Base-by-base conservation (phyloP, 768 basidiomycete genomes). In the Agaricus subrufescens region DNA sequence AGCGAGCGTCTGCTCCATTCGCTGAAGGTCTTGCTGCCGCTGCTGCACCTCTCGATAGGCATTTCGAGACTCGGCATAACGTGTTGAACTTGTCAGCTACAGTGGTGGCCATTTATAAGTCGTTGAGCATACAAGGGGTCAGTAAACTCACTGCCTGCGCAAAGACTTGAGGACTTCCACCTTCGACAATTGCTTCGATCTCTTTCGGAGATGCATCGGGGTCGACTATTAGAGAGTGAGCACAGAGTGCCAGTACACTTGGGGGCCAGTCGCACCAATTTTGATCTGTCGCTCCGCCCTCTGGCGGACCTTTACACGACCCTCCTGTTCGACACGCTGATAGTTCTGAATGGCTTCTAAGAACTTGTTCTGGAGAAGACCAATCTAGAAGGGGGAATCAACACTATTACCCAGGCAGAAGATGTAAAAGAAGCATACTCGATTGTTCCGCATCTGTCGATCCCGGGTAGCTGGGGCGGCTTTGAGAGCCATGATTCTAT, bases 31-130 rank as follows among this genome's bases (percentile, higher is more conserved):
- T 63, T 86, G 80, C 66, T 95, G 92, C 37, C 94, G 81, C 56
- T 89, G 84, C 67, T 95, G 94, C 0, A 94, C 93, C 70, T 97
- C 94, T 49, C 84, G 80, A 68, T 87, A 92, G 0, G 90, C 94
- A 44, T 81, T 80, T 46, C 91, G 77, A 14, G 91, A 86, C 61
- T 91, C 88, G 31, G 86, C 90, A 68, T 91, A 92, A n/a, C 84
- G 83, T 50, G 82, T 84, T n/a, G 90, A 89, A 29, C 77, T 77
- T 42, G 87, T 79, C 44, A 94, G 75, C 91, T 92, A 34, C 42
- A 54, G 11, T 34, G 46, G 38, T 23, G 15, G 29, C 12, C 50
- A 40, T 26, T 56, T 55, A 44, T 34, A 34, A 34, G 34, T 11
- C 7, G 34, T 34, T 34, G 11, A 11, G 11, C 11, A 43, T 47